Evolutionary conservation across 2,329 filamentous ascomycete species (phyloP).

Genomic region (Tolypocladium amazonense): DNA sequence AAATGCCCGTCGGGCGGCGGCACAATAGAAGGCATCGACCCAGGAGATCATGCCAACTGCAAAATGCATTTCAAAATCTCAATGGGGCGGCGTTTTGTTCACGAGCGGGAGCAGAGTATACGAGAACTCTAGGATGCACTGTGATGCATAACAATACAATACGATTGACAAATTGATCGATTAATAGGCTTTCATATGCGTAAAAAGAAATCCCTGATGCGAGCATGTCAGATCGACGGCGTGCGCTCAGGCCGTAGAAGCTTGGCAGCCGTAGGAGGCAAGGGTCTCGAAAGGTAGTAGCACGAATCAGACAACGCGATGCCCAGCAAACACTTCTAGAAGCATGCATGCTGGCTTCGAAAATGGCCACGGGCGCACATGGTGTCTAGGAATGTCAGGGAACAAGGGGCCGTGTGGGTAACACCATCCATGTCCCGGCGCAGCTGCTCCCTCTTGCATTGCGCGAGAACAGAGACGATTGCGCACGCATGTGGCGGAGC

Average conservation of each 20-base stretch:
- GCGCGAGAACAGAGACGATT: not conserved
- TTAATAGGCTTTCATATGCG: not conserved
- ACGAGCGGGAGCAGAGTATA: not conserved
- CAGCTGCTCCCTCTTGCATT: not conserved
- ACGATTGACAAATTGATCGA: not conserved
- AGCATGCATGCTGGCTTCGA: not conserved
- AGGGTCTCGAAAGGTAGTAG: not conserved
- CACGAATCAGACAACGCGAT: not conserved
- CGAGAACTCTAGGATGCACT: not conserved
- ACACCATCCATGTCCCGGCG: not conserved
- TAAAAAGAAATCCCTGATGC: not conserved
- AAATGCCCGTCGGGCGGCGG: conserved; percentile 25
- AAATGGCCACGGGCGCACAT: not conserved
- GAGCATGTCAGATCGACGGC: not conserved
- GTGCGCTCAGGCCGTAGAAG: not conserved
- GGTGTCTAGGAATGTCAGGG: no score
- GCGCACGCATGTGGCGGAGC: not conserved
- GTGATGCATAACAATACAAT: not conserved
- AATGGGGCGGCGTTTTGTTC: not conserved
- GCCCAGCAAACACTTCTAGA: not conserved
- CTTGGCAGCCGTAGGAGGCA: not conserved
- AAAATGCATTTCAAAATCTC: not conserved
- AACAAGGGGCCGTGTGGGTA: not conserved
- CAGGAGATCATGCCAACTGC: not conserved
- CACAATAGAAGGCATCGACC: conserved; percentile 9